Evolutionary conservation across 2,329 filamentous ascomycete genomes (phyloP).

Genomic region (Xylariales sp.): DNA sequence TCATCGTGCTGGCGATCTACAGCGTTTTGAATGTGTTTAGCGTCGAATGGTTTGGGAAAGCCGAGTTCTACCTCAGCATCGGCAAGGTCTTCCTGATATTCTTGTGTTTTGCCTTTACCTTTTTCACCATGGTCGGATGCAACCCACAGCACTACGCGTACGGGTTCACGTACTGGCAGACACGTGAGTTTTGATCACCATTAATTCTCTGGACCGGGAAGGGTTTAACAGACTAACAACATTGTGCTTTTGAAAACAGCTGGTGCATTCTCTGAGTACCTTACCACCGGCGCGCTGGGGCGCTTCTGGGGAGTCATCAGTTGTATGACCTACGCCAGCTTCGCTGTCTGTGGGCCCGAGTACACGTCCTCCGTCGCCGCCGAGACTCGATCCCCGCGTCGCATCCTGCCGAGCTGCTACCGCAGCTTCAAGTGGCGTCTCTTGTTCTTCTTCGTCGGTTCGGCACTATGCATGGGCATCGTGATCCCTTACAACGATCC

Average conservation of each 20-base stretch:
- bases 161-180: conserved; percentile 32
- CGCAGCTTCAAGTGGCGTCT: conserved; percentile 72
- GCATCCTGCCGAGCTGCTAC: conserved; percentile 63
- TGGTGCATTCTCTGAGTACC: conserved; percentile 49
- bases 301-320: conserved; percentile 12
- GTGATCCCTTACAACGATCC: conserved; percentile 61
- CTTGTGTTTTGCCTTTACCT: conserved; percentile 28
- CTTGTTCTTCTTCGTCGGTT: conserved; percentile 66
- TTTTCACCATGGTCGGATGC: conserved; percentile 36
- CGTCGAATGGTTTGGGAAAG: conserved; percentile 35
- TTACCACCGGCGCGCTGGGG: conserved; percentile 48
- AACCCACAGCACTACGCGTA: conserved; percentile 31
- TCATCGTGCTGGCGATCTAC: conserved; percentile 38
- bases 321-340: conserved; percentile 48
- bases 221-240: no score
- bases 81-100: conserved; percentile 30
- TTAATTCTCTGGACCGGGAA: no score
- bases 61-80: conserved; percentile 39
- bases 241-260: no score
- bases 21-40: conserved; percentile 32
- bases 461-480: conserved; percentile 62
- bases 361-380: conserved; percentile 67
- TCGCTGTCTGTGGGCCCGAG: conserved; percentile 63
- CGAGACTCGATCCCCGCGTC: conserved; percentile 60
- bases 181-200: no score